A percentile compares a stretch with the other conserved stretches of the same genome.
These are phyloP conservation scores for Amoeboaphelidium protococcarum DNA, from an alignment of 371 early-diverging fungal genomes.

Conservation along the genomic window DNA sequence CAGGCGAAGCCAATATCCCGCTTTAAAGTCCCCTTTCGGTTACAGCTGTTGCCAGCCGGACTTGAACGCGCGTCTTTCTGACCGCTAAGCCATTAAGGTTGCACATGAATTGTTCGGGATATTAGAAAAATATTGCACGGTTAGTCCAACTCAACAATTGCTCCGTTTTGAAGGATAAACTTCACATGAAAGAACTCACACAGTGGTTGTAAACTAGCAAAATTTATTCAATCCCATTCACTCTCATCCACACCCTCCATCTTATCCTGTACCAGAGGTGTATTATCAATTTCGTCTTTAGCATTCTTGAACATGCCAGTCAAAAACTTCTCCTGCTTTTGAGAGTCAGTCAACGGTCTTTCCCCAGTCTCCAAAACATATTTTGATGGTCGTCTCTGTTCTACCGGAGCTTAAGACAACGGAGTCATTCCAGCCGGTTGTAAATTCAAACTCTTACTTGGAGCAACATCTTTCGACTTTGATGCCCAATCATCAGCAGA, in stretches of 20 bases:
- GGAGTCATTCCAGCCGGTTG: constrained; percentile 24
- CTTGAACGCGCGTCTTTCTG: too few species aligned
- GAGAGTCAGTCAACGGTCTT: background rate
- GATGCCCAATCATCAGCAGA: constrained; percentile 24
- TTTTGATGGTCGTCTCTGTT: background rate
- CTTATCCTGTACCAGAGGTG: constrained; percentile 7
- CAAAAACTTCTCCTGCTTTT: background rate
- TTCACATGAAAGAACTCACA: too few species aligned
- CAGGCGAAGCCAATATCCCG: too few species aligned
- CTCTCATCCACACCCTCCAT: constrained; percentile 19
- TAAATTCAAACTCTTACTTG: constrained; percentile 4
- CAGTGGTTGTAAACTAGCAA: too few species aligned
- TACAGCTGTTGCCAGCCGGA: too few species aligned
- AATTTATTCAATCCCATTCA: too few species aligned
- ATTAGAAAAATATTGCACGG: too few species aligned
- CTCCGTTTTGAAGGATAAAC: too few species aligned
- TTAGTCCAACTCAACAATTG: too few species aligned
- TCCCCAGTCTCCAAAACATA: background rate
- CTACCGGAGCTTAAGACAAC: background rate
- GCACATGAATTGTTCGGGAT: too few species aligned
- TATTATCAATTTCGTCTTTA: background rate
- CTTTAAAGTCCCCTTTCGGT: too few species aligned
- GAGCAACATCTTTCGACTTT: background rate
- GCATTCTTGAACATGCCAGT: background rate
- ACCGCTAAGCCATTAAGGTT: too few species aligned